Evolutionary conservation across 2,329 filamentous ascomycete genomes (phyloP), one percentile per base, ranked within the genome.

Genomic region (Penicillium italicum): DNA sequence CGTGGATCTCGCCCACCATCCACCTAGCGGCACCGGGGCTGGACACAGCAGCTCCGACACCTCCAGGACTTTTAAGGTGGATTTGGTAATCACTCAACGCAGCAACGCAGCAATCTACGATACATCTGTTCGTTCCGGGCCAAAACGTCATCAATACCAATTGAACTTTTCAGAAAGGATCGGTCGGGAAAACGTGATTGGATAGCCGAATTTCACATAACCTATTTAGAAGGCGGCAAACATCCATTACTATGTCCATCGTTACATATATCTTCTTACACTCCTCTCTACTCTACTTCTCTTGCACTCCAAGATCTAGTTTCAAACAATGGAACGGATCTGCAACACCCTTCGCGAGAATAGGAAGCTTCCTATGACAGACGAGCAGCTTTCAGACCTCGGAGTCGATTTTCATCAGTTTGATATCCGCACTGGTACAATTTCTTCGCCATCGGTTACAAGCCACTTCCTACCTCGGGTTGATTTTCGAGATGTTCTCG

Each of bases 321-420:
- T 33, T 33, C 43, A 4, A 45, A 45, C 28, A 33, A 45, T 33
- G 43, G 43, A 33, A 24, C 26, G 28, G 26, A 45, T 45, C 26
- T 45, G 2, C 20, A 46, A 46, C 3, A 46, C 31, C 20, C 44
- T 46, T 46, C 20, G 30, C 44, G 31, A 46, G 30, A 46, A 46
- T 46, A 46, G 31, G 31, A 46, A 46, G 31, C 14, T 46, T 46
- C 44, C 31, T 36, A 46, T 46, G 44, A 46, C 44, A 46, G 30
- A 46, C 44, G 30, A 36, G 20, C 20, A 36, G 44, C 44, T 46
- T 46, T 46, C 43, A 46, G 43, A 46, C 30, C 44, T 46, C 44
- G 44, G 44, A 46, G 31, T 46, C 44, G 31, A 46, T 24, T 46
- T 34, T 46, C 31, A 46, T 46, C 31, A 46, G 44, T 46, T 46